phyloP scores from a whole-genome alignment of 2,329 filamentous ascomycete species.

The Gnomoniopsis sp. region DNA sequence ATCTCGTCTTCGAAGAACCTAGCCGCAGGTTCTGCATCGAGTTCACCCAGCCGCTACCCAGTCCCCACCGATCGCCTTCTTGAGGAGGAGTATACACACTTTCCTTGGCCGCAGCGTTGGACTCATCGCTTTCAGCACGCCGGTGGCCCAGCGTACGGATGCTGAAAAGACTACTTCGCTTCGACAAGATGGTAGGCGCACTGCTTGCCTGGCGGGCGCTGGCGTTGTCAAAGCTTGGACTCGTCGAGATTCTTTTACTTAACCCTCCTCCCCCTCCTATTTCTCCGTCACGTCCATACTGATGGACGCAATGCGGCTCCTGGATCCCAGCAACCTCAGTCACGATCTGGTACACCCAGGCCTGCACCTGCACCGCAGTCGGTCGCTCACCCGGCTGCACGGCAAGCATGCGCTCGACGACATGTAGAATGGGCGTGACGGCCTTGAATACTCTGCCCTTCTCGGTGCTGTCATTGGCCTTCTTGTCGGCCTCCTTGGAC shows the following conservation, averaged over 20 bases:
- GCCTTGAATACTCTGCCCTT: conserved; percentile 41
- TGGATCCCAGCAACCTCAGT: conserved; percentile 43
- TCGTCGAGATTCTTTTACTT: no score
- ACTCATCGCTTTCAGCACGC: conserved; percentile 1
- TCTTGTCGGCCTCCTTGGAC: conserved; percentile 52
- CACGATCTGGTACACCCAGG: conserved; percentile 50
- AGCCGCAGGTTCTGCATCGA: conserved; percentile 10
- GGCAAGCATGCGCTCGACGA: conserved; percentile 54
- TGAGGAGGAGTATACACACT: not conserved
- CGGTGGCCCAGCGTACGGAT: not conserved
- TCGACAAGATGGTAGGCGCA: not conserved
- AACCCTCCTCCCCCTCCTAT: no score
- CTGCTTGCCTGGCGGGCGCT: not conserved
- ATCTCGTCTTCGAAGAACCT: not conserved
- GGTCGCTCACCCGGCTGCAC: conserved; percentile 51
- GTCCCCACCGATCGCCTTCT: conserved; percentile 3
- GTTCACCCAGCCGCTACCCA: not conserved
- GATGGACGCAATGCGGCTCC: conserved; percentile 49
- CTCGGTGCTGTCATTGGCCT: conserved; percentile 36
- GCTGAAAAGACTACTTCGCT: not conserved
- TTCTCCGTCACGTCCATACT: no score
- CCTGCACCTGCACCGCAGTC: conserved; percentile 48
- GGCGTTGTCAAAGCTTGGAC: not conserved
- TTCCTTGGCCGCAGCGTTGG: not conserved
- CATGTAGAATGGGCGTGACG: conserved; percentile 48